A percentile compares a stretch with the other conserved stretches of the same genome.
These are phyloP conservation scores for Dactylellina haptotyla DNA, from an alignment of 2,329 filamentous ascomycete species.

Conservation along the genomic window DNA sequence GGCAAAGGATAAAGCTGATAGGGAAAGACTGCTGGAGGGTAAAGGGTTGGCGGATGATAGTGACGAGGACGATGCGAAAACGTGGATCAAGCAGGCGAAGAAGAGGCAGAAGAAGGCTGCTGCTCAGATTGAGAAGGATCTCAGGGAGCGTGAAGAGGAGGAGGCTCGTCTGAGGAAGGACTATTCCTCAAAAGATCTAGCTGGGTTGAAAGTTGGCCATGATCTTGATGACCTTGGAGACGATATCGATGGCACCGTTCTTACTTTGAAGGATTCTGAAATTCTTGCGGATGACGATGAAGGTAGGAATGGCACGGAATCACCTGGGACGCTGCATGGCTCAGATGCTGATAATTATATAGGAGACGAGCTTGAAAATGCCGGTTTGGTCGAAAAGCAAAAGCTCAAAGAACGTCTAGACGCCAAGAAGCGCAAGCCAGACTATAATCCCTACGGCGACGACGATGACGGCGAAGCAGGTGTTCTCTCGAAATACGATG, in stretches of 20 bases:
- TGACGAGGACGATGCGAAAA: conserved; percentile 72
- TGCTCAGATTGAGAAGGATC: conserved; percentile 73
- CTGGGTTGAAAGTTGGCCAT: conserved; percentile 91
- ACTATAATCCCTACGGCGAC: conserved; percentile 84
- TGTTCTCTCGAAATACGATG: conserved; percentile 91
- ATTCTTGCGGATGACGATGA: conserved; percentile 77
- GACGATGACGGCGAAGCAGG: conserved; percentile 70
- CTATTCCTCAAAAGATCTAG: conserved; percentile 86
- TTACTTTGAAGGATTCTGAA: conserved; percentile 92
- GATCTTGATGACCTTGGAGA: conserved; percentile 83
- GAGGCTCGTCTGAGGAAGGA: conserved; percentile 72
- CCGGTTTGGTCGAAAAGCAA: conserved; percentile 76
- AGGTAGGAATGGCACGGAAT: conserved; percentile 60
- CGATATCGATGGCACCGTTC: conserved; percentile 80
- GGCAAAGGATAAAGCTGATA: conserved; percentile 83
- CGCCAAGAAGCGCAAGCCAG: conserved; percentile 87
- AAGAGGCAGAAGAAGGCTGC: conserved; percentile 93
- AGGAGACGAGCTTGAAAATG: conserved; percentile 87
- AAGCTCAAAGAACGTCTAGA: conserved; percentile 79
- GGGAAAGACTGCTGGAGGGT: conserved; percentile 79
- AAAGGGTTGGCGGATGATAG: conserved; percentile 82
- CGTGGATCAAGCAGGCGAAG: conserved; percentile 89
- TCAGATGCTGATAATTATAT: conserved; percentile 65
- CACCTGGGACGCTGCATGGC: background rate
- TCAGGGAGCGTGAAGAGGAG: conserved; percentile 74